Evolutionary conservation across 2,329 filamentous ascomycete species (phyloP).

Genomic region (Diplodia seriata): DNA sequence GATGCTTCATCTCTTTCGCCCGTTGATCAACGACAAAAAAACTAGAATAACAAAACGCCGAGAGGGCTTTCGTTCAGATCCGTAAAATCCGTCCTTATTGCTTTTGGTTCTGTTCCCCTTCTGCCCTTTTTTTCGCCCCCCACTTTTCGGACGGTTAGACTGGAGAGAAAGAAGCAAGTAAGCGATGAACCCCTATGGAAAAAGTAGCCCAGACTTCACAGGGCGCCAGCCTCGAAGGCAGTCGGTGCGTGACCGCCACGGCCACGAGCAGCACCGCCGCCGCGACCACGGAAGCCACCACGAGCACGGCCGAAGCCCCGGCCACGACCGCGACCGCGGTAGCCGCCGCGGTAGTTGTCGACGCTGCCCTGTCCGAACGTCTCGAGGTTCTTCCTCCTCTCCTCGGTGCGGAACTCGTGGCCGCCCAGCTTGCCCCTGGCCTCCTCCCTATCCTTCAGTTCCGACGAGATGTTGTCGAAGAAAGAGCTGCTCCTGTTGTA

Average conservation of each 20-base stretch:
- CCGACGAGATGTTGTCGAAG: conserved; percentile 98
- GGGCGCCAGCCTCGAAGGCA: conserved; percentile 19
- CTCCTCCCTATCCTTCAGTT: conserved; percentile 86
- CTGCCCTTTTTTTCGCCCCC: neutral
- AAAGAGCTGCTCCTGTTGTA: conserved; percentile 93
- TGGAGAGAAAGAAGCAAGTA: conserved; percentile 2
- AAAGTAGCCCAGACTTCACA: neutral
- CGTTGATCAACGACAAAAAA: neutral
- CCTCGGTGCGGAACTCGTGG: conserved; percentile 87
- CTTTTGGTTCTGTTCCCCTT: neutral
- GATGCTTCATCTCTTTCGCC: conserved; percentile 7
- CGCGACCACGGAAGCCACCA: conserved; percentile 55
- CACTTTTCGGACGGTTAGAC: neutral
- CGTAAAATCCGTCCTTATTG: neutral
- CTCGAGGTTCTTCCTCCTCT: conserved; percentile 91
- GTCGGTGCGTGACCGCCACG: conserved; percentile 5
- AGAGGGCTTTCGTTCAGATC: conserved; percentile 22
- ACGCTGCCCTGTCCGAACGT: conserved; percentile 97
- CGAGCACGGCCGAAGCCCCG: conserved; percentile 58
- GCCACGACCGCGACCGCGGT: conserved; percentile 77
- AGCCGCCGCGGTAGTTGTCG: conserved; percentile 79
- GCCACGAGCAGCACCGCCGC: conserved; percentile 32
- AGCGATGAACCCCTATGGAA: conserved; percentile 10
- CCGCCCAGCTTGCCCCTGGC: conserved; percentile 72
- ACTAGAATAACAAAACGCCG: conserved; percentile 4